A percentile compares a stretch with the other conserved stretches of the same genome.
phyloP scores from a whole-genome alignment of 805 yeast genomes.

The Cyberlindnera euphorbiae region DNA sequence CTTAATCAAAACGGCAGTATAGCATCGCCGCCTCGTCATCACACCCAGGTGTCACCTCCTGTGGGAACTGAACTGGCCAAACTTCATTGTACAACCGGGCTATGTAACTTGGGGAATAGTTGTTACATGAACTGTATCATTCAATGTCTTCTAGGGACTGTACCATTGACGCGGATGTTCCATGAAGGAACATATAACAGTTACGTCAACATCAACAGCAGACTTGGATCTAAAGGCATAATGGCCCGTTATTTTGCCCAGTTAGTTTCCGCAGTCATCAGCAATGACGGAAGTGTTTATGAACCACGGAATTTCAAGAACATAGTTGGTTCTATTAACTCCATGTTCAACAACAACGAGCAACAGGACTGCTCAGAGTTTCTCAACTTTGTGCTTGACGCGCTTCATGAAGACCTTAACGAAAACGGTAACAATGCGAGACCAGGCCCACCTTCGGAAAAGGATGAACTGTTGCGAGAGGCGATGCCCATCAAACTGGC shows the following conservation, averaged over 20 bases:
- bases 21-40: conserved; percentile 1
- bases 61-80: conserved; percentile 4
- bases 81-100: conserved; percentile 54
- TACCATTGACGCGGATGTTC: conserved; percentile 59
- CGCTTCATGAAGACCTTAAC: conserved; percentile 80
- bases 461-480: conserved; percentile 73
- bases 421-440: conserved; percentile 52
- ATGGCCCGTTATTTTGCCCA: conserved; percentile 65
- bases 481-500: conserved; percentile 71
- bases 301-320: conserved; percentile 62
- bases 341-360: conserved; percentile 57
- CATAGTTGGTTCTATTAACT: conserved; percentile 61
- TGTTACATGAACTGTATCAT: conserved; percentile 89
- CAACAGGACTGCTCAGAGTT: conserved; percentile 90
- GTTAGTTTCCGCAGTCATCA: conserved; percentile 50
- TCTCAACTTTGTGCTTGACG: conserved; percentile 67
- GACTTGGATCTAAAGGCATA: conserved; percentile 76
- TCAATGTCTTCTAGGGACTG: conserved; percentile 80
- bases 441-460: conserved; percentile 55
- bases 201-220: conserved; percentile 68
- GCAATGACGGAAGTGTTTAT: conserved; percentile 40
- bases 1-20: no score
- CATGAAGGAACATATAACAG: conserved; percentile 53
- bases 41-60: not conserved
- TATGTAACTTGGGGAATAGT: conserved; percentile 80